phyloP scores from a whole-genome alignment of 1,284 basidiomycete species.

The Naganishia sp. region DNA sequence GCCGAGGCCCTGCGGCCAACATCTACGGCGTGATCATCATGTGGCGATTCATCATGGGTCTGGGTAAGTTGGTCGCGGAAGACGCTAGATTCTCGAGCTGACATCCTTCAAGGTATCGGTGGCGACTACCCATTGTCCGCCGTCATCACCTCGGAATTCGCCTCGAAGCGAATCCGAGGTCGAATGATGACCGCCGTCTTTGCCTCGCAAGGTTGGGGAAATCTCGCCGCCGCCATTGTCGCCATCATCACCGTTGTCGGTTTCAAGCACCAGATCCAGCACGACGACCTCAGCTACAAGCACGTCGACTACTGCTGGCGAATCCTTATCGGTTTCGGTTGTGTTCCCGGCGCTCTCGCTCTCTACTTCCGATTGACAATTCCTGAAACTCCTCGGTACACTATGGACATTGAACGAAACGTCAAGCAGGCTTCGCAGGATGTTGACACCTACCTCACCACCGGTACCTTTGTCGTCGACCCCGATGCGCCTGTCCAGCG shows the following conservation, averaged over 20 bases:
- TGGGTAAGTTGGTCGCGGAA: slow-evolving; percentile 59
- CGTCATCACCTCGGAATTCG: slow-evolving; percentile 66
- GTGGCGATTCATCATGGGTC: slow-evolving; percentile 62
- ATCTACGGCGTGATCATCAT: slow-evolving; percentile 73
- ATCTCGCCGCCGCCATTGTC: slow-evolving; percentile 67
- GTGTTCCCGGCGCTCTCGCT: slow-evolving; percentile 54
- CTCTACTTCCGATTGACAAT: slow-evolving; percentile 59
- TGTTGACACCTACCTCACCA: slow-evolving; percentile 63
- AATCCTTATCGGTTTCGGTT: slow-evolving; percentile 57
- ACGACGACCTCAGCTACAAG: slow-evolving; percentile 52
- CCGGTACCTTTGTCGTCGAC: slow-evolving; percentile 59
- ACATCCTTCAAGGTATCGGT: slow-evolving; percentile 45
- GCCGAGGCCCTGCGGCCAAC: slow-evolving; percentile 62
- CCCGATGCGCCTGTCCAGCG: slow-evolving; percentile 63
- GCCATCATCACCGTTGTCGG: slow-evolving; percentile 67
- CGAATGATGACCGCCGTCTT: slow-evolving; percentile 59
- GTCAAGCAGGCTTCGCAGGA: slow-evolving; percentile 69
- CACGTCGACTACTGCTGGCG: slow-evolving; percentile 58
- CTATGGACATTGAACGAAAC: slow-evolving; percentile 85
- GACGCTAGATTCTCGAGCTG: background rate
- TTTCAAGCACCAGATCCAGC: slow-evolving; percentile 66
- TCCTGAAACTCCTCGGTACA: slow-evolving; percentile 69
- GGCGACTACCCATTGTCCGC: slow-evolving; percentile 64
- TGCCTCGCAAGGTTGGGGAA: slow-evolving; percentile 59
- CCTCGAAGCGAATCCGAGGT: slow-evolving; percentile 65